Conservation (phyloP, 192 early-diverging fungal genomes). For the Dispira simplex region DNA sequence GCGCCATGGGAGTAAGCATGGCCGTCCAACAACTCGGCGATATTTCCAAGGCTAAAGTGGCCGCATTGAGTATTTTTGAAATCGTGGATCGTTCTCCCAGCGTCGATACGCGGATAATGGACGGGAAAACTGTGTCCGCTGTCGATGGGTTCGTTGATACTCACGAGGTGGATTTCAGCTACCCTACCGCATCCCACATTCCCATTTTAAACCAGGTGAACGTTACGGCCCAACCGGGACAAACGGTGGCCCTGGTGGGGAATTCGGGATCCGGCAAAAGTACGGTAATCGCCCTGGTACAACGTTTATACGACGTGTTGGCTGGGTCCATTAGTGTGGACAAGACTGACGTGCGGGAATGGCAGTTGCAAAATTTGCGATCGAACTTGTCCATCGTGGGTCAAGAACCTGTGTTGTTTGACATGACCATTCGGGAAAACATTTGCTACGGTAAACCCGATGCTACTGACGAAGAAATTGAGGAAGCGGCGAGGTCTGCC, state of each 20-base stretch:
- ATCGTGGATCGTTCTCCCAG: slow-evolving; percentile 28
- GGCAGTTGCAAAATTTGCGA: slow-evolving; percentile 26
- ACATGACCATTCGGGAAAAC: slow-evolving; percentile 39
- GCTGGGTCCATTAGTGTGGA: slow-evolving; percentile 27
- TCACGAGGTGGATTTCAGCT: slow-evolving; percentile 26
- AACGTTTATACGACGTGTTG: slow-evolving; percentile 36
- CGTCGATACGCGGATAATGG: slow-evolving; percentile 23
- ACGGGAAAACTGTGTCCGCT: slow-evolving; percentile 17
- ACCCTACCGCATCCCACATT: slow-evolving; percentile 45
- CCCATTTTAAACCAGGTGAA: slow-evolving; percentile 35
- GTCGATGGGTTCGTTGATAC: slow-evolving; percentile 17
- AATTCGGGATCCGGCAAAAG: slow-evolving; percentile 53
- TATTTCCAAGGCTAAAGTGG: slow-evolving; percentile 37
- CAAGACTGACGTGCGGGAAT: slow-evolving; percentile 22
- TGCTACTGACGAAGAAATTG: slow-evolving; percentile 27
- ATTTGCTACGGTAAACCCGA: slow-evolving; percentile 37
- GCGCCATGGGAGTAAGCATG: slow-evolving; percentile 36
- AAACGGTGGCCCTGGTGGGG: slow-evolving; percentile 66
- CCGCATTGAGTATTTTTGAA: slow-evolving; percentile 32
- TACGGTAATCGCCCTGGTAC: slow-evolving; percentile 41
- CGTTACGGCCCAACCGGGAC: slow-evolving; percentile 37
- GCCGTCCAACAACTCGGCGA: slow-evolving; percentile 31
- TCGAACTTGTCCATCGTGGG: slow-evolving; percentile 35
- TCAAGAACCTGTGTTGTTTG: slow-evolving; percentile 44
- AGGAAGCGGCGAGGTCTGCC: slow-evolving; percentile 29